These are phyloP conservation scores for Kitagawia praeruptora DNA, from an alignment of 129 eudicot genomes.

Conservation along the genomic window DNA sequence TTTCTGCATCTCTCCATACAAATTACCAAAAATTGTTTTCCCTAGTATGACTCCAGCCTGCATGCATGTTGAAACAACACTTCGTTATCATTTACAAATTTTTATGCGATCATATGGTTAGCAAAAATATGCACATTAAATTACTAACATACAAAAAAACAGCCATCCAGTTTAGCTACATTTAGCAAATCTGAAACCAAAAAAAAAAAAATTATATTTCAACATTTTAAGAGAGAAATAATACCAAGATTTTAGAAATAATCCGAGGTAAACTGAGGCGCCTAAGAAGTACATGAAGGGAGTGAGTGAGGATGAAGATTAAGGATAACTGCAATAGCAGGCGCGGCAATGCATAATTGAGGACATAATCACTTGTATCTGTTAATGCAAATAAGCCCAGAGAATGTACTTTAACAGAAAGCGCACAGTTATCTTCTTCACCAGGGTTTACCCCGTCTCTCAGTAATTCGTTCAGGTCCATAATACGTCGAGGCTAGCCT, in stretches of 20 bases:
- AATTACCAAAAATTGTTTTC: background rate
- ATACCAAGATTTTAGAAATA: slow-evolving; percentile 38
- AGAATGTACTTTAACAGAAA: slow-evolving; percentile 16
- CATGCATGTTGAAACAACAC: background rate
- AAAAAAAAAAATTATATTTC: too few relatives aligned
- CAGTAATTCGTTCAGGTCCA: slow-evolving; percentile 11
- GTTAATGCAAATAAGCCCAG: slow-evolving; percentile 6
- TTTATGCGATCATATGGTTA: background rate
- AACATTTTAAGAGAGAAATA: background rate
- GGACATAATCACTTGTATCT: background rate
- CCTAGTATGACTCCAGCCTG: slow-evolving; percentile 11
- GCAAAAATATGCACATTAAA: too few relatives aligned
- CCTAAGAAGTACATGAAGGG: slow-evolving; percentile 30
- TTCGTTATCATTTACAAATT: background rate
- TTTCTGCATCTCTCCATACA: background rate
- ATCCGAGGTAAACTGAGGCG: slow-evolving; percentile 36
- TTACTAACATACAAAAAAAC: too few relatives aligned
- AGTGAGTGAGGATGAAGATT: slow-evolving; percentile 30
- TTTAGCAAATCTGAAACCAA: background rate
- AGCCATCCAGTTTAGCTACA: background rate
- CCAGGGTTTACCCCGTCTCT: slow-evolving; percentile 18
- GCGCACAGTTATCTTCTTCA: slow-evolving; percentile 7
- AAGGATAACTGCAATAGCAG: slow-evolving; percentile 35
- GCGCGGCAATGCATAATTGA: slow-evolving; percentile 24
- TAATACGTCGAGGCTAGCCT: background rate